These are phyloP conservation scores for Talaromyces funiculosus DNA, from an alignment of 2,329 filamentous ascomycete genomes.

Conservation along the genomic window DNA sequence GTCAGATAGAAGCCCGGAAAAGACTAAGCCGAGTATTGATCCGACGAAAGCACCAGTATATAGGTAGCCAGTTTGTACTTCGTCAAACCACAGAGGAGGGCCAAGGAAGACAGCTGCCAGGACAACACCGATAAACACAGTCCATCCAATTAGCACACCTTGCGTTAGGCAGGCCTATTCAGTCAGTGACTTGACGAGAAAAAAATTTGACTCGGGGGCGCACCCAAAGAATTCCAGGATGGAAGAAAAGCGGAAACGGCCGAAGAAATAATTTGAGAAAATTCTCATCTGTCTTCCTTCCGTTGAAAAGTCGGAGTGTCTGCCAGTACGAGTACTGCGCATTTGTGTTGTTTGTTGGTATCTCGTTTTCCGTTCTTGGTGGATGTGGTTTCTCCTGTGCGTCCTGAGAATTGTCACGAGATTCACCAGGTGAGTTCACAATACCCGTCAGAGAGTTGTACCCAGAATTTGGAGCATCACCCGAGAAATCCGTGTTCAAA, in stretches of 20 bases:
- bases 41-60: constrained; percentile 84
- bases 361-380: not conserved
- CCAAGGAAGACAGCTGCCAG: constrained; percentile 76
- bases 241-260: constrained; percentile 74
- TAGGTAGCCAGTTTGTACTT: constrained; percentile 76
- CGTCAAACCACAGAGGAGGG: constrained; percentile 73
- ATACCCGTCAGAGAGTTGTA: not conserved
- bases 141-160: constrained; percentile 90
- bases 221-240: constrained; percentile 78
- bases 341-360: not conserved
- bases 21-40: constrained; percentile 66
- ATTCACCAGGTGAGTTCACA: constrained; percentile 10
- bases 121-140: constrained; percentile 82
- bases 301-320: constrained; percentile 67
- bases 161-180: constrained; percentile 63
- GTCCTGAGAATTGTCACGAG: not conserved
- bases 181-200: not conserved
- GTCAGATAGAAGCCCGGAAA: constrained; percentile 72
- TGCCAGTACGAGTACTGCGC: constrained; percentile 45
- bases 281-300: constrained; percentile 70
- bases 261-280: constrained; percentile 63
- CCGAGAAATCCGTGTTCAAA: constrained; percentile 64
- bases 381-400: not conserved
- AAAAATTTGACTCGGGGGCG: constrained; percentile 6
- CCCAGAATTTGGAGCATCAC: constrained; percentile 25